Evolutionary conservation across 2,329 filamentous ascomycete species (phyloP).

Genomic region (Raffaelea ambrosiae): DNA sequence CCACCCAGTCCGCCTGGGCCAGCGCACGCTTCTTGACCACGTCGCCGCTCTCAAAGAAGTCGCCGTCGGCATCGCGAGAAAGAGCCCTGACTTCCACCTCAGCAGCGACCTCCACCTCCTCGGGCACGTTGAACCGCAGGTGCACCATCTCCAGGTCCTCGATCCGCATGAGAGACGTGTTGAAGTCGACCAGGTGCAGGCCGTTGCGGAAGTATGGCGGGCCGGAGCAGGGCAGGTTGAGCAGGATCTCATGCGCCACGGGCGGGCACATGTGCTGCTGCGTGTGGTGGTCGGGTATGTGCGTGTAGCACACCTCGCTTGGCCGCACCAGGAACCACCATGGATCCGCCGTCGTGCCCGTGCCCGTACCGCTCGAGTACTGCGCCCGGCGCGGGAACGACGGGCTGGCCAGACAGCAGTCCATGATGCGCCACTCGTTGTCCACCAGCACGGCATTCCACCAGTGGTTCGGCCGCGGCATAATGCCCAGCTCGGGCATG

Average conservation of each 20-base stretch:
- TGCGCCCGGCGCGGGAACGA: conserved; percentile 73
- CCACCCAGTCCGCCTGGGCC: conserved; percentile 83
- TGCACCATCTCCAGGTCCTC: conserved; percentile 93
- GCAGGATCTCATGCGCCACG: conserved; percentile 73
- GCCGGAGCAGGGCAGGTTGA: conserved; percentile 78
- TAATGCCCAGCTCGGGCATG: conserved; percentile 65
- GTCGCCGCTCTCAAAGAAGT: conserved; percentile 89
- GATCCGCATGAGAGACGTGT: conserved; percentile 76
- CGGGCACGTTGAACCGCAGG: conserved; percentile 75
- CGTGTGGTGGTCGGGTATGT: conserved; percentile 76
- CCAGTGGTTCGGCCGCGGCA: conserved; percentile 90
- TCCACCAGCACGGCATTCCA: conserved; percentile 95
- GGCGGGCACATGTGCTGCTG: conserved; percentile 93
- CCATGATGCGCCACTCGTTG: conserved; percentile 92
- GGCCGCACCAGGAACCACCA: conserved; percentile 95
- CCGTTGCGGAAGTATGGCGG: conserved; percentile 80
- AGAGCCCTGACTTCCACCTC: conserved; percentile 84
- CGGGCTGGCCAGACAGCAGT: conserved; percentile 84
- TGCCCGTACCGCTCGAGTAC: conserved; percentile 58
- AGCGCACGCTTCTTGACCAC: conserved; percentile 76
- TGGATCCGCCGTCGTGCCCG: conserved; percentile 62
- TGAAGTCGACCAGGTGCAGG: conserved; percentile 77
- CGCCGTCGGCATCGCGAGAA: conserved; percentile 76
- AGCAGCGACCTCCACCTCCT: conserved; percentile 84
- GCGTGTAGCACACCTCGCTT: conserved; percentile 87